Evolutionary conservation across 176 grass and related monocot species (phyloP).

Genomic region (Pharus latifolius): DNA sequence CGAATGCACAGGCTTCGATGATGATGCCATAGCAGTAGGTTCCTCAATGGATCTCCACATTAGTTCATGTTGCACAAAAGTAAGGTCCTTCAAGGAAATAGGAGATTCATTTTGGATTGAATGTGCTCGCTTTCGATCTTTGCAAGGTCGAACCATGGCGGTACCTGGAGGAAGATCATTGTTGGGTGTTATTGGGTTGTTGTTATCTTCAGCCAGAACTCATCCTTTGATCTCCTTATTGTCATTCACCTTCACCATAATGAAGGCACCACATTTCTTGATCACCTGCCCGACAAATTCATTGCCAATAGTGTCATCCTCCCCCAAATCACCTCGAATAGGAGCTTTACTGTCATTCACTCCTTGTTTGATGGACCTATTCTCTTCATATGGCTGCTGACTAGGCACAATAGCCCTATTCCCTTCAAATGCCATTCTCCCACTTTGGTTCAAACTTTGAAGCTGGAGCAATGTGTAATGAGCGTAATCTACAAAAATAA

Average conservation of each 20-base stretch:
- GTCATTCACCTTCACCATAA: constrained; percentile 38
- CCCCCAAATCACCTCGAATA: constrained; percentile 9
- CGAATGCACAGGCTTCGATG: too few species aligned
- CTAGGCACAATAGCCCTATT: constrained; percentile 10
- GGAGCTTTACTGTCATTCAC: not conserved
- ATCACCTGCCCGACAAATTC: too few species aligned
- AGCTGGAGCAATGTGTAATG: not conserved
- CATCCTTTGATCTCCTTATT: constrained; percentile 49
- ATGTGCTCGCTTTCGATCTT: constrained; percentile 27
- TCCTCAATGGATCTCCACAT: too few species aligned
- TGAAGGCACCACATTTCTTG: too few species aligned
- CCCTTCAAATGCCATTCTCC: constrained; percentile 28
- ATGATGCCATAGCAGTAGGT: too few species aligned
- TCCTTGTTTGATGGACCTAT: not conserved
- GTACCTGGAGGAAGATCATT: constrained; percentile 35
- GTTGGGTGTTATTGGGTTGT: constrained; percentile 15
- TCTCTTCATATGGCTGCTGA: constrained; percentile 1
- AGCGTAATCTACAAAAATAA: not conserved
- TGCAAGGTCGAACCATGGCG: constrained; percentile 24
- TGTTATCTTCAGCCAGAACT: constrained; percentile 33
- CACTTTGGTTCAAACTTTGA: not conserved
- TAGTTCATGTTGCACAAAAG: constrained; percentile 41
- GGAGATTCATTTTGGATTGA: constrained; percentile 14
- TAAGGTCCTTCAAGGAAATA: constrained; percentile 38
- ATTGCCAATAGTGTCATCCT: constrained; percentile 27